Percentiles rank a stretch among this genome's conserved stretches.
phyloP scores from a whole-genome alignment of 2,329 filamentous ascomycete genomes.

The Pseudocercospora fuligena region DNA sequence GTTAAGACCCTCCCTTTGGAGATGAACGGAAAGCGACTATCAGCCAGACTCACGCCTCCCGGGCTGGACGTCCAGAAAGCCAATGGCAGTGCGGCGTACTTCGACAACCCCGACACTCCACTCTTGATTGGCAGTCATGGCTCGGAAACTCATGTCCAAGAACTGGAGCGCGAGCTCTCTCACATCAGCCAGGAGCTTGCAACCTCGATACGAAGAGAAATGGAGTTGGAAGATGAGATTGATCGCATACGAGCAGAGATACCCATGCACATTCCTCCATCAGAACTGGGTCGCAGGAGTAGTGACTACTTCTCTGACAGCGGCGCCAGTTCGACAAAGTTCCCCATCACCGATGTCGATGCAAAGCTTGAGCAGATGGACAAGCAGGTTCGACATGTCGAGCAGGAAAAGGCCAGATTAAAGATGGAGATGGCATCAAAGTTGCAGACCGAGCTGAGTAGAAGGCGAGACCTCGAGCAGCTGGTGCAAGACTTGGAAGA shows the following conservation, averaged over 20 bases:
- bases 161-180: constrained; percentile 92
- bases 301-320: constrained; percentile 99
- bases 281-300: constrained; percentile 68
- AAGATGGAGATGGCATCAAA: constrained; percentile 84
- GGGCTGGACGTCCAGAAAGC: constrained; percentile 58
- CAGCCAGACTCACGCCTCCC: constrained; percentile 47
- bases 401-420: constrained; percentile 89
- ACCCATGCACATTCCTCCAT: constrained; percentile 53
- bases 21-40: constrained; percentile 37
- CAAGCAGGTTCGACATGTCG: constrained; percentile 77
- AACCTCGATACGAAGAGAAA: constrained; percentile 88
- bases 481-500: constrained; percentile 84
- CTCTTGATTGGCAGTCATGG: constrained; percentile 47
- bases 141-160: constrained; percentile 69
- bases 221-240: constrained; percentile 93
- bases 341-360: constrained; percentile 66
- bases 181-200: constrained; percentile 93
- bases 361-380: constrained; percentile 73
- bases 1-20: constrained; percentile 36
- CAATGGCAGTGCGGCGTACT: constrained; percentile 51
- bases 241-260: constrained; percentile 83
- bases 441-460: constrained; percentile 81
- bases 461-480: constrained; percentile 75
- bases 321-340: constrained; percentile 82
- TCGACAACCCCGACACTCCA: constrained; percentile 54